Evolutionary conservation across 2,329 filamentous ascomycete genomes (phyloP), one percentile per base, ranked within the genome.

Genomic region (Emergomyces orientalis): DNA sequence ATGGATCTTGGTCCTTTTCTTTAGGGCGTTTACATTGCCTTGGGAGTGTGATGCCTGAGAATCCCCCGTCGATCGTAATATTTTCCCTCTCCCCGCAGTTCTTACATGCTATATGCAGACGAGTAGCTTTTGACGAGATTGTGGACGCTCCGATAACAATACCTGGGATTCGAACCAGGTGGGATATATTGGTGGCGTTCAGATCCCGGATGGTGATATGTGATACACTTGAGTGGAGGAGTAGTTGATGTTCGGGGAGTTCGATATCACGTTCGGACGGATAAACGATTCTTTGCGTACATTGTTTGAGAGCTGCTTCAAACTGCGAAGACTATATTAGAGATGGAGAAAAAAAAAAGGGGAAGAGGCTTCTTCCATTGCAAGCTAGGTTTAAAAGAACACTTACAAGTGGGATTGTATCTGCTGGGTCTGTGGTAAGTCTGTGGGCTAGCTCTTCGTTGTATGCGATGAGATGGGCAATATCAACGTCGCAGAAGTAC

Each of bases 141-240:
- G 96, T 96, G 0, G 93, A 97, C 56, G 94, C 94, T 56, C 94
- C 93, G 67, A 99, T 99, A 64, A 99, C 91, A 67, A 99, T 99
- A 59, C 94, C 95, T 0, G 94, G 94, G 63, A 99, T 96, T 63
- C 93, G 86, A 47, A 99, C 93, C n/a, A 99, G 87, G 69, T 91
- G 88, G 5, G 93, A 91, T 68, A 99, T 95, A 66, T 91, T 93
- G 66, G 89, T 88, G 9, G 94, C 95, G 70, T 95, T 94, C 47
- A 99, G 84, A 68, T 97, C 91, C 67, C 94, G 89, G 70, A 99
- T 97, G 0, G 93, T 94, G 37, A 92, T 91, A 74, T 95, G 87
- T 60, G 93, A 88, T 67, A 91, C 91, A 63, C 87, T 90, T 60
- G 94, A 97, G 77, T 97, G 92, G 58, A 99, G 86, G 63, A 99